Percentiles rank a stretch among this genome's conserved stretches.
These are phyloP conservation scores for Metschnikowia borealis DNA, from an alignment of 805 yeast species.

Conservation along the genomic window DNA sequence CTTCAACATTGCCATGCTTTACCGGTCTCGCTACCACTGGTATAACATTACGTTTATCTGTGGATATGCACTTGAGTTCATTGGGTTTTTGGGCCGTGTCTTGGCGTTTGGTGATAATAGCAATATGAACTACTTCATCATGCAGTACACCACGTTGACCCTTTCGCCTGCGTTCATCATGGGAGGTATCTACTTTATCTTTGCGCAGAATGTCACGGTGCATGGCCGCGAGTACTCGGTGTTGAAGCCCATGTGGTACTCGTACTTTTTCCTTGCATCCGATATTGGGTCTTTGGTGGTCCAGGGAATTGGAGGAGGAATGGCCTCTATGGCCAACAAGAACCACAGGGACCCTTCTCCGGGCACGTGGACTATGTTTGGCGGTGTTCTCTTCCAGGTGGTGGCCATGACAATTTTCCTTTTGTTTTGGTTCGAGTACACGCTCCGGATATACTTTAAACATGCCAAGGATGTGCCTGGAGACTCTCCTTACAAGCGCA, in stretches of 20 bases:
- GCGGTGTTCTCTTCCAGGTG: conserved; percentile 37
- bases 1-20: conserved; percentile 25
- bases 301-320: conserved; percentile 41
- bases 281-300: conserved; percentile 36
- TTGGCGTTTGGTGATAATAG: conserved; percentile 25
- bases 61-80: conserved; percentile 34
- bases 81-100: conserved; percentile 38
- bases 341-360: conserved; percentile 21
- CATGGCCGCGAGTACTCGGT: conserved; percentile 37
- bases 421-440: conserved; percentile 34
- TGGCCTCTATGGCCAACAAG: conserved; percentile 26
- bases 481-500: conserved; percentile 10
- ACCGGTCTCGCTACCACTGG: conserved; percentile 37
- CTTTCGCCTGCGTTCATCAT: conserved; percentile 41
- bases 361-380: conserved; percentile 36
- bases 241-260: conserved; percentile 41
- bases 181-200: conserved; percentile 40
- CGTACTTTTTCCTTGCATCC: conserved; percentile 36
- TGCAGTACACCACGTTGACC: conserved; percentile 35
- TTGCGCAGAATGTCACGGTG: conserved; percentile 38
- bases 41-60: conserved; percentile 34
- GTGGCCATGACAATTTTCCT: conserved; percentile 37
- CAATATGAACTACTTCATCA: conserved; percentile 21
- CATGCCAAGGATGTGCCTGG: conserved; percentile 14
- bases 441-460: conserved; percentile 30